A percentile compares a stretch with the other conserved stretches of the same genome.
Evolutionary conservation across 768 basidiomycete species (phyloP).

Genomic region (Inosperma sp.): DNA sequence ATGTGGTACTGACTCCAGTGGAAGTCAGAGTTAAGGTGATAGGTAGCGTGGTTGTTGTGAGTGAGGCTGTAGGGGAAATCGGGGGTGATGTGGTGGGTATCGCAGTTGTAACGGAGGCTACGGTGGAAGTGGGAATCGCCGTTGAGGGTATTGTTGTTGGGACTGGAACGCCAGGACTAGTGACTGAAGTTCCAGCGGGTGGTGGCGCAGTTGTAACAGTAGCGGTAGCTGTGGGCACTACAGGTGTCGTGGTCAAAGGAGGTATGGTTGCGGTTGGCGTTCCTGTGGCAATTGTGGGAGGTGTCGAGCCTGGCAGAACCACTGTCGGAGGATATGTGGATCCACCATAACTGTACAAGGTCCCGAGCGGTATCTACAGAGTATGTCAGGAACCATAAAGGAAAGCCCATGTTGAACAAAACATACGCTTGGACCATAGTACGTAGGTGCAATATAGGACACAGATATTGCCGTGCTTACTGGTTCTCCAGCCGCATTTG

Average conservation of each 20-base stretch:
- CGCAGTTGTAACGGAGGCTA: constrained; percentile 28
- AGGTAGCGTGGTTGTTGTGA: constrained; percentile 30
- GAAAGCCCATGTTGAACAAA: neutral
- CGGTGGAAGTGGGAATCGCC: constrained; percentile 26
- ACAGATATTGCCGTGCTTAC: constrained; percentile 54
- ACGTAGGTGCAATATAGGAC: constrained; percentile 67
- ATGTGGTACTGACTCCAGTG: constrained; percentile 30
- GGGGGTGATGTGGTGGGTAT: constrained; percentile 19
- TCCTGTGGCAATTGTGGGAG: constrained; percentile 21
- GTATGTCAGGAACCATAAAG: constrained; percentile 4
- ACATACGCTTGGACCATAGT: constrained; percentile 80
- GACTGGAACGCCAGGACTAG: neutral
- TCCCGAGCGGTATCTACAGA: constrained; percentile 66
- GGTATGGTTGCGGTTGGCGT: constrained; percentile 25
- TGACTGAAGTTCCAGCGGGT: neutral
- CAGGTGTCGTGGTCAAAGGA: no score
- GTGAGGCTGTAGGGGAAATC: constrained; percentile 22
- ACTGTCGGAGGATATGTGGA: constrained; percentile 37
- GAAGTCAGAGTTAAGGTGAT: constrained; percentile 28
- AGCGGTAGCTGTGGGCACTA: constrained; percentile 3
- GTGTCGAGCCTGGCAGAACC: constrained; percentile 14
- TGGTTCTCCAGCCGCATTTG: constrained; percentile 48
- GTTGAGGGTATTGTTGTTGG: constrained; percentile 15
- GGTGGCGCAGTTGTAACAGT: neutral
- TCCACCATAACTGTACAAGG: constrained; percentile 72